phyloP scores from a whole-genome alignment of 192 early-diverging fungal species.

The Coemansia sp. region DNA sequence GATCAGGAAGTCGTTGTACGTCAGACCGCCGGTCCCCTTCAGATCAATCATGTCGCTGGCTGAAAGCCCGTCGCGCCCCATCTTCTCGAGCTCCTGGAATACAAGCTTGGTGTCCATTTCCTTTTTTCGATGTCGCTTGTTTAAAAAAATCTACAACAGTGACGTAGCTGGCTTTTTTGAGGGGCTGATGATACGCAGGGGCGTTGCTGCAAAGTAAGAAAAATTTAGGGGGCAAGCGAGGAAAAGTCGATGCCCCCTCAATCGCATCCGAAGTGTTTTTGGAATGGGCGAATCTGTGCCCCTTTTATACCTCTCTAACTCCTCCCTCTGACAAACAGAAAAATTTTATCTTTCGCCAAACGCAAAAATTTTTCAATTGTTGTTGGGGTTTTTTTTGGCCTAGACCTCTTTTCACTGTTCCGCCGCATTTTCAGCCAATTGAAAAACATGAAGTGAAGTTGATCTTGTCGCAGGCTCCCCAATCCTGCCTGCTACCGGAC shows the following conservation, averaged over 20 bases:
- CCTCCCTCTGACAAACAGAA: neutral
- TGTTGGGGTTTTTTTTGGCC: neutral
- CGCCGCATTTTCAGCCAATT: neutral
- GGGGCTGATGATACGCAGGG: too few relatives aligned
- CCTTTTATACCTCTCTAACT: neutral
- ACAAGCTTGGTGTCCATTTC: slow-evolving; percentile 43
- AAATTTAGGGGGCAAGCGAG: slow-evolving; percentile 28
- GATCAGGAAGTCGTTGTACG: slow-evolving; percentile 98
- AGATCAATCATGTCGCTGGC: slow-evolving; percentile 83
- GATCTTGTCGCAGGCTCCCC: too few relatives aligned
- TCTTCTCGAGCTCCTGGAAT: slow-evolving; percentile 49
- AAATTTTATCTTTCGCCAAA: neutral
- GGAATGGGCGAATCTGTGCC: neutral
- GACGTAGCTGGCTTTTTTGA: neutral
- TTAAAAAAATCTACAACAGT: neutral
- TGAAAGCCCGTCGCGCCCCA: slow-evolving; percentile 76
- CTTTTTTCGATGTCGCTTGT: neutral
- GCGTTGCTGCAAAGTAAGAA: neutral
- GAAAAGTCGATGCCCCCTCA: slow-evolving; percentile 43
- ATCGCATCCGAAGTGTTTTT: slow-evolving; percentile 11
- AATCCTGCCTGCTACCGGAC: too few relatives aligned
- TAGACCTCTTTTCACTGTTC: neutral
- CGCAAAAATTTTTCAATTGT: neutral
- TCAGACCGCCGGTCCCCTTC: slow-evolving; percentile 79
- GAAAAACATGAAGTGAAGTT: neutral